Conservation (phyloP, 2,329 filamentous ascomycete species). For the Thielaviopsis punctulata region DNA sequence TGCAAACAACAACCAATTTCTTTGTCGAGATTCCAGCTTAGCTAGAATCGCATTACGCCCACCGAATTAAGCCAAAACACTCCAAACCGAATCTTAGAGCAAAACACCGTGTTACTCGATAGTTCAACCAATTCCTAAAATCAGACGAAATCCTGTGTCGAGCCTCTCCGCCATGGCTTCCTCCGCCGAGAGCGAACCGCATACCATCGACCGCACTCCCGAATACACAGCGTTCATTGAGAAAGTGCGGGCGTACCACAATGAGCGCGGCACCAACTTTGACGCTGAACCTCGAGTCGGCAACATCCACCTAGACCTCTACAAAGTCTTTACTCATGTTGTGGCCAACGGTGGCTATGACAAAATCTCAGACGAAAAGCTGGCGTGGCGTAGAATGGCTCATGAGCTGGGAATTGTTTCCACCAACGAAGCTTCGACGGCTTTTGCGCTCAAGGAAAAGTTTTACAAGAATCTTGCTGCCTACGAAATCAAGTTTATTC, state of each 20-base stretch:
- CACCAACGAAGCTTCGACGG: slow-evolving; percentile 62
- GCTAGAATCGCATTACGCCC: not conserved
- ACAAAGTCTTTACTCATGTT: slow-evolving; percentile 63
- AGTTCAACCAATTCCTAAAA: not conserved
- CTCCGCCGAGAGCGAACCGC: slow-evolving; percentile 22
- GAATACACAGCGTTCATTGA: slow-evolving; percentile 70
- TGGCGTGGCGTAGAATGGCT: slow-evolving; percentile 69
- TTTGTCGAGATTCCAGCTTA: not conserved
- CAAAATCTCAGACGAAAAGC: slow-evolving; percentile 63
- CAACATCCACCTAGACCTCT: slow-evolving; percentile 55
- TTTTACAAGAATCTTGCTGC: slow-evolving; percentile 84
- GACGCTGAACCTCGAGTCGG: slow-evolving; percentile 72
- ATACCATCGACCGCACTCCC: slow-evolving; percentile 39
- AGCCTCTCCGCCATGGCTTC: slow-evolving; percentile 18
- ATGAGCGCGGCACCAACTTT: slow-evolving; percentile 60
- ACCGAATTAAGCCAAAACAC: not conserved
- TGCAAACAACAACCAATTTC: not conserved
- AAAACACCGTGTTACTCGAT: not conserved
- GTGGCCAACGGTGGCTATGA: slow-evolving; percentile 71
- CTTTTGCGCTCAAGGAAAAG: slow-evolving; percentile 69
- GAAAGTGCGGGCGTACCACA: slow-evolving; percentile 55
- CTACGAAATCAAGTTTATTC: slow-evolving; percentile 66
- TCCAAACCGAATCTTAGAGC: not conserved
- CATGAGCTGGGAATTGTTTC: slow-evolving; percentile 59
- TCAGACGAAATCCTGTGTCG: not conserved